These are phyloP conservation scores for Zychaea mexicana DNA, from an alignment of 371 early-diverging fungal genomes.

Conservation along the genomic window DNA sequence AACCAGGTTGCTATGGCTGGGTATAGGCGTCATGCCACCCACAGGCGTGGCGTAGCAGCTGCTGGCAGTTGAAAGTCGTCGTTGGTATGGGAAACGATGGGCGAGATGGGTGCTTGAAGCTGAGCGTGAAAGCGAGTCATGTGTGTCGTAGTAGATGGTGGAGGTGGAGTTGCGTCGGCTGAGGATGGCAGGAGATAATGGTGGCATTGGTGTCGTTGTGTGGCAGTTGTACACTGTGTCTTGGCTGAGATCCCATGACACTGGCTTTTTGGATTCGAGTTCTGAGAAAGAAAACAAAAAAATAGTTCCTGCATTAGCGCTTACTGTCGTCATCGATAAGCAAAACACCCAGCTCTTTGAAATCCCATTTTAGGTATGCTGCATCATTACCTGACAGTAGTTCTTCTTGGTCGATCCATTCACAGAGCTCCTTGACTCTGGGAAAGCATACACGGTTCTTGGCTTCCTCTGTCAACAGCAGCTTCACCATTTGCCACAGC, in stretches of 20 bases:
- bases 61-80: conserved; percentile 12
- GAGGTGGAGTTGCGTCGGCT: conserved; percentile 36
- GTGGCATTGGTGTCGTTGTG: neutral
- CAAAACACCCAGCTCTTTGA: neutral
- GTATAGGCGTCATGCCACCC: conserved; percentile 24
- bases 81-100: conserved; percentile 3
- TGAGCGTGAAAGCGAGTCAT: conserved; percentile 21
- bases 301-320: neutral
- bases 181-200: conserved; percentile 8
- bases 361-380: neutral
- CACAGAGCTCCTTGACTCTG: conserved; percentile 21
- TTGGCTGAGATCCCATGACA: conserved; percentile 4
- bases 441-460: conserved; percentile 44
- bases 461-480: conserved; percentile 45
- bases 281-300: conserved; percentile 5
- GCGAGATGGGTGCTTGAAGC: conserved; percentile 6
- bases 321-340: neutral
- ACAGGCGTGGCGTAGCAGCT: conserved; percentile 32
- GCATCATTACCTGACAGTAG: conserved; percentile 30
- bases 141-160: conserved; percentile 26
- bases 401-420: conserved; percentile 26
- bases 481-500: conserved; percentile 51
- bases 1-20: conserved; percentile 30
- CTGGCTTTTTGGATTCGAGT: conserved; percentile 8
- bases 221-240: neutral